Percentiles rank a stretch among this genome's conserved stretches.
phyloP scores from a whole-genome alignment of 192 early-diverging fungal genomes.

The Podila clonocystis region DNA sequence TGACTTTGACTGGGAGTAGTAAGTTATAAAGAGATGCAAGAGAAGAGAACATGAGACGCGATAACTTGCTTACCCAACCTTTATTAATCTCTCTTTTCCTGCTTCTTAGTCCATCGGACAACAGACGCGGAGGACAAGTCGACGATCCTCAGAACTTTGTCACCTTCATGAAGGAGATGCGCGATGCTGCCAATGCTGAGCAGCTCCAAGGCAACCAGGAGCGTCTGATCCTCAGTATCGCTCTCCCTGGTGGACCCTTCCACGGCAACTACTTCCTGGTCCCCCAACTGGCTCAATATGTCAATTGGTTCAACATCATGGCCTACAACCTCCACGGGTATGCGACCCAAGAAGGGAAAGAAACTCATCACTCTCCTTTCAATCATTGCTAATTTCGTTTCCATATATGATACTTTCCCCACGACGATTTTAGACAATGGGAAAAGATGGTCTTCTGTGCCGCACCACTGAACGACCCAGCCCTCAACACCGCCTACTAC shows the following conservation, averaged over 20 bases:
- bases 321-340: slow-evolving; percentile 49
- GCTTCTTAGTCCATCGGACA: slow-evolving; percentile 18
- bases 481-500: slow-evolving; percentile 22
- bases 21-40: neutral
- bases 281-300: slow-evolving; percentile 31
- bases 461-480: slow-evolving; percentile 38
- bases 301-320: slow-evolving; percentile 53
- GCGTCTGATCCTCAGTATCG: slow-evolving; percentile 40
- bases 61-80: neutral
- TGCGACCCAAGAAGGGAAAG: no score
- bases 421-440: slow-evolving; percentile 40
- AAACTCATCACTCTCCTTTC: no score
- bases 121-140: slow-evolving; percentile 24
- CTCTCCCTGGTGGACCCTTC: slow-evolving; percentile 38
- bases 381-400: no score
- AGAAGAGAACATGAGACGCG: no score
- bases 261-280: slow-evolving; percentile 35
- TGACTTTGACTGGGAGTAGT: slow-evolving; percentile 52
- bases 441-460: slow-evolving; percentile 45
- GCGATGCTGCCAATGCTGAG: slow-evolving; percentile 34
- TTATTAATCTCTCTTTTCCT: no score
- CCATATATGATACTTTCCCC: no score
- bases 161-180: slow-evolving; percentile 36
- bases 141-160: slow-evolving; percentile 46
- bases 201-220: slow-evolving; percentile 15